These are phyloP conservation scores for Tulasnella sp. DNA, from an alignment of 768 basidiomycete genomes.

Conservation along the genomic window DNA sequence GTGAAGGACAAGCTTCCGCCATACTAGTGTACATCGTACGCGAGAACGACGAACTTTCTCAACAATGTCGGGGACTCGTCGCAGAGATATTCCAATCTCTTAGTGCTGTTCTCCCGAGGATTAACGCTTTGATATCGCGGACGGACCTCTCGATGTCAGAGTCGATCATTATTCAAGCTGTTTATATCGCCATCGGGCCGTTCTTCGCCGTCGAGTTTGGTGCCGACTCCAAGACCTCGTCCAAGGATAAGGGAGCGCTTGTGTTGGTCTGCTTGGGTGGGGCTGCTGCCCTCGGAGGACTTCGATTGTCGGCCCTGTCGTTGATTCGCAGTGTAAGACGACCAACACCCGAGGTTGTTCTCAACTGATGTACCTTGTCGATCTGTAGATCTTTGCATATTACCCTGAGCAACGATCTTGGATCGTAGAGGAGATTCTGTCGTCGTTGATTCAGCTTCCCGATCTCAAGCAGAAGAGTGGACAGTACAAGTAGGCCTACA, in stretches of 20 bases:
- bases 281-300: constrained; percentile 63
- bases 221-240: constrained; percentile 39
- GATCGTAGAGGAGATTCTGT: constrained; percentile 96
- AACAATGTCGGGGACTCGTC: constrained; percentile 23
- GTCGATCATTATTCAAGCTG: constrained; percentile 77
- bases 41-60: constrained; percentile 13
- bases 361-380: not conserved
- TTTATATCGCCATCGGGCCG: constrained; percentile 88
- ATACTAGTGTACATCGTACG: constrained; percentile 40
- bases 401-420: constrained; percentile 84
- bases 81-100: constrained; percentile 63
- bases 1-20: constrained; percentile 16
- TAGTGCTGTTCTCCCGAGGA: constrained; percentile 55
- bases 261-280: constrained; percentile 49
- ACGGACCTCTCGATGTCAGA: constrained; percentile 73
- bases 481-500: constrained; percentile 58
- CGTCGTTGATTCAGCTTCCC: constrained; percentile 78
- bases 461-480: constrained; percentile 83
- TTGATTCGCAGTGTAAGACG: constrained; percentile 70
- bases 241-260: constrained; percentile 37
- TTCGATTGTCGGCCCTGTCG: constrained; percentile 69
- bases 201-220: constrained; percentile 76
- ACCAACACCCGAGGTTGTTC: not conserved
- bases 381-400: constrained; percentile 72
- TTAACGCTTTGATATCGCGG: constrained; percentile 61